A percentile compares a stretch with the other conserved stretches of the same genome.
Evolutionary conservation across 331 rosid genomes (phyloP).

Genomic region (Ulmus americana): DNA sequence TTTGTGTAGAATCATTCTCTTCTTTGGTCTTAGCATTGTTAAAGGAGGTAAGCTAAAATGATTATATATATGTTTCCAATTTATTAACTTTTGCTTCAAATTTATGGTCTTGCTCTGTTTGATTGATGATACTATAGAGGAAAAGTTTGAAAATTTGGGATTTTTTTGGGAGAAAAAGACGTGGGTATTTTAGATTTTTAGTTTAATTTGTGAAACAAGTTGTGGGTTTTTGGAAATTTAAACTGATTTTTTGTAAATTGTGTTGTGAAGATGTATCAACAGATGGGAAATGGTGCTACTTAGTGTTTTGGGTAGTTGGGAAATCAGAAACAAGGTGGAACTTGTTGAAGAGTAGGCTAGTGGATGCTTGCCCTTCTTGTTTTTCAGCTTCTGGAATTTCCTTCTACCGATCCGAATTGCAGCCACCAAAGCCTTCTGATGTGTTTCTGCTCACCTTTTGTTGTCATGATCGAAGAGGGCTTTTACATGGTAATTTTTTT

Average conservation of each 20-base stretch:
- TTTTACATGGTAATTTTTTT: conserved; percentile 64
- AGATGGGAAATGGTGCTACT: conserved; percentile 94
- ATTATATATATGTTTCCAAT: neutral
- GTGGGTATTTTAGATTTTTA: conserved; percentile 1
- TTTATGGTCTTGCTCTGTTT: conserved; percentile 2
- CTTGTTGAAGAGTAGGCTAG: conserved; percentile 68
- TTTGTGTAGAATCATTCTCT: conserved; percentile 87
- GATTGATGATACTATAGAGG: conserved; percentile 11
- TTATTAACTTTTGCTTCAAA: no score
- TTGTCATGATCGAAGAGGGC: conserved; percentile 76
- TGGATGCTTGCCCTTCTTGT: conserved; percentile 75
- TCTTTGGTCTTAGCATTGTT: conserved; percentile 81
- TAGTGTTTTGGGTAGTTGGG: conserved; percentile 84
- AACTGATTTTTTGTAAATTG: conserved; percentile 10
- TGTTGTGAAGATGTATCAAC: conserved; percentile 74
- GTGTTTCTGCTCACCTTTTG: conserved; percentile 68
- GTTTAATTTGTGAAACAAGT: conserved; percentile 3
- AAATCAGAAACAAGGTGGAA: conserved; percentile 66
- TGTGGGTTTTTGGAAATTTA: neutral
- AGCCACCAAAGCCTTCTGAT: conserved; percentile 53
- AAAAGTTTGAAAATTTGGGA: neutral
- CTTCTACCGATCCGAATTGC: conserved; percentile 49
- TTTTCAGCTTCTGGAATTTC: conserved; percentile 73
- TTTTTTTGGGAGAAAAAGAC: neutral
- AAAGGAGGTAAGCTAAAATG: conserved; percentile 60